Conservation (phyloP, 352 stramenopile species). For the Pythium diclinum region DNA sequence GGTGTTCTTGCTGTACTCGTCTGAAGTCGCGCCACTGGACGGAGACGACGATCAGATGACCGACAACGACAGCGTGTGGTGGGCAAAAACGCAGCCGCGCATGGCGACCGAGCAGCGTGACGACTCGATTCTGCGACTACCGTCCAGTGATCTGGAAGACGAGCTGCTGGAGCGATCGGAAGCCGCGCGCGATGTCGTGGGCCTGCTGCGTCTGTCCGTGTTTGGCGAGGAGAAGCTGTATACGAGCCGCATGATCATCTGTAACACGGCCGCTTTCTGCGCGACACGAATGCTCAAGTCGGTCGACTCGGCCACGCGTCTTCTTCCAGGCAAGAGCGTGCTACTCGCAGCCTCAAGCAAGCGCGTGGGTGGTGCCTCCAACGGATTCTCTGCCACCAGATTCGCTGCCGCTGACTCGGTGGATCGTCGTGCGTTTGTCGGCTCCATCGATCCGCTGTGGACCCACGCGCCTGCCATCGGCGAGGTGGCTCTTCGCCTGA, state of each 20-base stretch:
- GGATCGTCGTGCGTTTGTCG: conserved; percentile 48
- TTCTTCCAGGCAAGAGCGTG: conserved; percentile 37
- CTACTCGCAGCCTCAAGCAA: conserved; percentile 49
- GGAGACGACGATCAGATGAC: conserved; percentile 31
- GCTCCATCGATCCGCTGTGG: conserved; percentile 61
- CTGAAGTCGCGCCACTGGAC: conserved; percentile 43
- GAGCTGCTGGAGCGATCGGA: conserved; percentile 23
- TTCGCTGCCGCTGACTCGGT: conserved; percentile 56
- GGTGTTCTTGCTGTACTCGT: conserved; percentile 61
- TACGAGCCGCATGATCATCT: conserved; percentile 76
- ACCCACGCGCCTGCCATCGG: conserved; percentile 51
- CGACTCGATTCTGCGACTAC: conserved; percentile 25
- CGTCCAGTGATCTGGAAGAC: conserved; percentile 25
- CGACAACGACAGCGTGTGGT: conserved; percentile 54
- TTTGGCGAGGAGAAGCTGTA: conserved; percentile 82
- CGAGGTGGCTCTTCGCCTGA: conserved; percentile 59
- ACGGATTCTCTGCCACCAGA: conserved; percentile 24
- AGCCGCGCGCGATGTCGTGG: conserved; percentile 19
- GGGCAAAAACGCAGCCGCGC: conserved; percentile 35
- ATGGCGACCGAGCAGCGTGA: conserved; percentile 55
- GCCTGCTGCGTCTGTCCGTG: conserved; percentile 53
- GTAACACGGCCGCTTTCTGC: conserved; percentile 73
- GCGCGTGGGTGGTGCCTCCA: conserved; percentile 5
- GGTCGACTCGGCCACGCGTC: conserved; percentile 34
- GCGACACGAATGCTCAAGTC: conserved; percentile 65